Evolutionary conservation across 441 rosid species (phyloP).

Genomic region (Aleurites moluccanus): DNA sequence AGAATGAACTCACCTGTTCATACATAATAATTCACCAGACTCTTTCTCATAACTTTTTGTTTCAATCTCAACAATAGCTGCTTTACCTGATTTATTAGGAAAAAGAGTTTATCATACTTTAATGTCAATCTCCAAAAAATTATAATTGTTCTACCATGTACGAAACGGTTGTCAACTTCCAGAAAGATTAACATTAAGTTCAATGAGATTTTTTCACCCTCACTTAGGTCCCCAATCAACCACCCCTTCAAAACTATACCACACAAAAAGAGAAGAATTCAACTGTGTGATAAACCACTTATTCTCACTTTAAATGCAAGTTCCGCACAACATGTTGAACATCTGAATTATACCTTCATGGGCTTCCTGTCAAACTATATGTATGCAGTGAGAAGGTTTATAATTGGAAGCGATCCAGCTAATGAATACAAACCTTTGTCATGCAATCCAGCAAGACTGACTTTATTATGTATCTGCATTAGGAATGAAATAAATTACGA

Average conservation of each 20-base stretch:
- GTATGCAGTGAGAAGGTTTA: background rate
- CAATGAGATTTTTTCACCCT: background rate
- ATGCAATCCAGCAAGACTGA: conserved; percentile 76
- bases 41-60: conserved; percentile 69
- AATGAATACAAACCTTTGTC: conserved; percentile 72
- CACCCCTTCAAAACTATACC: background rate
- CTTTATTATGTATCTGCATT: conserved; percentile 68
- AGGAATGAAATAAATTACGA: conserved; percentile 23
- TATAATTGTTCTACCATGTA: background rate
- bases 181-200: background rate
- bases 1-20: conserved; percentile 59
- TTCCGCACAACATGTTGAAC: background rate
- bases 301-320: background rate
- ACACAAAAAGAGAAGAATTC: background rate
- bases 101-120: conserved; percentile 1
- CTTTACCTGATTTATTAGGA: conserved; percentile 61
- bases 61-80: conserved; percentile 82
- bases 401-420: conserved; percentile 9
- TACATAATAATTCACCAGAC: conserved; percentile 72
- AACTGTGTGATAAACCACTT: background rate
- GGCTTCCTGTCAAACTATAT: background rate
- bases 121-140: background rate
- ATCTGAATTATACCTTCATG: conserved; percentile 10
- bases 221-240: background rate
- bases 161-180: background rate